Evolutionary conservation across 2,329 filamentous ascomycete genomes (phyloP), one percentile per base, ranked within the genome.

Genomic region (Talaromyces verruculosus): DNA sequence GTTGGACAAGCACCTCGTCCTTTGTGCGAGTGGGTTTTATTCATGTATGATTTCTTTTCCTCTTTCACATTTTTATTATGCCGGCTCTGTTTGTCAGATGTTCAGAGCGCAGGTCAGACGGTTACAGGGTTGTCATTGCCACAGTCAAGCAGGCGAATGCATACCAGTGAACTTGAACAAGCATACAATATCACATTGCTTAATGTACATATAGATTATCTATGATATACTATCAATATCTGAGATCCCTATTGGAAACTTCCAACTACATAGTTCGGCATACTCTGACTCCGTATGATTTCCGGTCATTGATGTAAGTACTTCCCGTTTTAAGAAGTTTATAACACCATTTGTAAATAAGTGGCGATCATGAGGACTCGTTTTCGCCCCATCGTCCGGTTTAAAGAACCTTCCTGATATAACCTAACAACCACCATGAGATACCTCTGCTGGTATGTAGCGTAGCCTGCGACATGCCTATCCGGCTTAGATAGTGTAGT

Each of bases 21-120:
- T 55, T 55, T 37, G 53, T 64, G 15, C 62, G 47, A 28, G 39
- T 49, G 64, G 51, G 13, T 45, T 49, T 68, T 63, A 64, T 63
- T 67, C 70, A 63, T 69, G 69, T 69, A 70, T 68, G 64, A 62
- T 65, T 64, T 45, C 39, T 57, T 64, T 67, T 57, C 19, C 19
- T 67, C 63, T 67, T 69, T 67, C 68, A 60, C 39, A 30, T 37
- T 66, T 65, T 70, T 67, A 69, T 61, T 30, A 47, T 61, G 64
- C 64, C 64, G 64, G 64, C 64, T 65, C 64, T 43, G 33, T 61
- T 61, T 15, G 53, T 57, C 53, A 57, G 33, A 57, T 51, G n/a
- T 45, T 41, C 37, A 45, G 64, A 63, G 64, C 64, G 64, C 64
- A 65, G 64, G 64, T 65, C 59, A 61, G 30, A 49, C 51, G 58